Percentiles rank a stretch among this genome's conserved stretches.
These are phyloP conservation scores for Moesziomyces sp. DNA, from an alignment of 1,284 basidiomycete genomes.

Conservation along the genomic window DNA sequence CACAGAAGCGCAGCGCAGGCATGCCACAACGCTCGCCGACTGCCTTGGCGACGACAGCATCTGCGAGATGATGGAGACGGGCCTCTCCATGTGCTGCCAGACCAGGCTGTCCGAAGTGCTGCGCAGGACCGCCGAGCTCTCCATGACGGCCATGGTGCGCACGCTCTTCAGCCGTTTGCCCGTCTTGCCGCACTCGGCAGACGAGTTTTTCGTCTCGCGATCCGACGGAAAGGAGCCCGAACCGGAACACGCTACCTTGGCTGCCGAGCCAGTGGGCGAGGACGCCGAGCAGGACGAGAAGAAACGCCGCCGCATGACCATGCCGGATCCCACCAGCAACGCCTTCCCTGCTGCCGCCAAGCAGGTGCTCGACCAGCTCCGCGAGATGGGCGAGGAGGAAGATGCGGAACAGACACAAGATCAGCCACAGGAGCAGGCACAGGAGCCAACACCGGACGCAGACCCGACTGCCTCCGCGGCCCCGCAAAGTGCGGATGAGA, in stretches of 20 bases:
- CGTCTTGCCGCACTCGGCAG: conserved; percentile 69
- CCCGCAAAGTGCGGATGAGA: neutral
- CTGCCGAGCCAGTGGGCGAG: conserved; percentile 52
- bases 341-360: conserved; percentile 61
- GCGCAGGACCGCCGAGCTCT: conserved; percentile 90
- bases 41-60: conserved; percentile 82
- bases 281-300: conserved; percentile 50
- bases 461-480: neutral
- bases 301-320: conserved; percentile 63
- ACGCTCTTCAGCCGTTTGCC: conserved; percentile 82
- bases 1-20: conserved; percentile 2
- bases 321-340: conserved; percentile 67
- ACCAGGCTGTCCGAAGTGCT: conserved; percentile 91
- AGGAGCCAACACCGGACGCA: conserved; percentile 4
- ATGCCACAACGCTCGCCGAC: conserved; percentile 47
- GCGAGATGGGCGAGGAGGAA: conserved; percentile 53
- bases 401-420: conserved; percentile 22
- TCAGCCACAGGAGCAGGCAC: conserved; percentile 6
- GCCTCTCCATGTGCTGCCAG: conserved; percentile 95
- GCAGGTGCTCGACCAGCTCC: conserved; percentile 47
- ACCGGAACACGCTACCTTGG: conserved; percentile 59
- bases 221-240: conserved; percentile 48
- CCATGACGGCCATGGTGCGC: conserved; percentile 87
- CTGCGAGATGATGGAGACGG: conserved; percentile 98
- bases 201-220: conserved; percentile 58